A percentile compares a stretch with the other conserved stretches of the same genome.
Conservation (phyloP, 106 monocot genomes). For the Agapanthus africanus region DNA sequence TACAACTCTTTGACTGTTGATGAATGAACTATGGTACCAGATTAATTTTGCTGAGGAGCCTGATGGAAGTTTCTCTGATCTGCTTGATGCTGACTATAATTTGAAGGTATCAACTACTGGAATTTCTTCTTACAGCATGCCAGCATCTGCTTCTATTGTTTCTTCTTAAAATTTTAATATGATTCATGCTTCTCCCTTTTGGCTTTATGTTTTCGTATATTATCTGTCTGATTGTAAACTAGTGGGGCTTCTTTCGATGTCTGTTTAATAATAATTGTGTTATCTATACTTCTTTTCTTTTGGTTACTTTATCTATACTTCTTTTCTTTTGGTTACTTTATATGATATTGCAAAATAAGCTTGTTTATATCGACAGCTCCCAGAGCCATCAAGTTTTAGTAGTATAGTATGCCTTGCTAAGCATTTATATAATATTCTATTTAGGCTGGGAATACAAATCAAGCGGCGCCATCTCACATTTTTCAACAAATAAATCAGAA, state of each 20-base stretch:
- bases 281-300: neutral
- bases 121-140: neutral
- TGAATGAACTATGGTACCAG: constrained; percentile 14
- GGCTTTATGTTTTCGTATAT: neutral
- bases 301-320: neutral
- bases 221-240: neutral
- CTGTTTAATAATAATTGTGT: neutral
- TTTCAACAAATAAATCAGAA: constrained; percentile 12
- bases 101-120: neutral
- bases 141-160: neutral
- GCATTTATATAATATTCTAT: no score
- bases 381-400: neutral
- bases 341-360: neutral
- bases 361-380: neutral
- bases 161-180: neutral
- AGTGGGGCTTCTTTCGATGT: neutral
- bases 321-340: no score
- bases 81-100: constrained; percentile 12
- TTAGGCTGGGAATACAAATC: constrained; percentile 27
- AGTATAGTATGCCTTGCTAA: neutral
- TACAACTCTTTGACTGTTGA: neutral
- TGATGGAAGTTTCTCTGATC: constrained; percentile 10
- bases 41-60: constrained; percentile 34
- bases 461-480: constrained; percentile 11
- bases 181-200: neutral